phyloP scores from a whole-genome alignment of 2,329 filamentous ascomycete genomes.

The Cryphonectria radicalis region DNA sequence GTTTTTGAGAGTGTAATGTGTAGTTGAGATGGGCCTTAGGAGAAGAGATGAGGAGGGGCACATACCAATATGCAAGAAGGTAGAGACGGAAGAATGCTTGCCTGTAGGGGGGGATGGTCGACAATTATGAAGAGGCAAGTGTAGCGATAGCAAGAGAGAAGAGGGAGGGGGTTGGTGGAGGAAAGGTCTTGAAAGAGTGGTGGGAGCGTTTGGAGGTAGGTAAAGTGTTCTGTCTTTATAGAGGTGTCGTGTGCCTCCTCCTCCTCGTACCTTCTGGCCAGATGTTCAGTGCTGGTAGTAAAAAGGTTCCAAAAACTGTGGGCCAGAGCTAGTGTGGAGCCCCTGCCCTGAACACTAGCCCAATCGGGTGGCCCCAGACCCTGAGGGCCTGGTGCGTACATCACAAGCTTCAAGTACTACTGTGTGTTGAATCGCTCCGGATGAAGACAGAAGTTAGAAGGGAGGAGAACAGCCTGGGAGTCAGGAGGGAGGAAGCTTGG shows the following conservation, averaged over 20 bases:
- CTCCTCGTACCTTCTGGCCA: slow-evolving; percentile 23
- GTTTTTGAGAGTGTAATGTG: not conserved
- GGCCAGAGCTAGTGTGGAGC: slow-evolving; percentile 25
- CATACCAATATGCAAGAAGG: not conserved
- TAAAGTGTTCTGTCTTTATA: slow-evolving; percentile 6
- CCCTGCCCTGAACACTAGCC: slow-evolving; percentile 15
- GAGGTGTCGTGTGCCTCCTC: slow-evolving; percentile 26
- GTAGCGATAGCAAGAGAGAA: not conserved
- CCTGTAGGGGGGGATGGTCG: not conserved
- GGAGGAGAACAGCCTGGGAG: not conserved
- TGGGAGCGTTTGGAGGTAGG: slow-evolving; percentile 8
- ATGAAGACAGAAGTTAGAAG: not conserved
- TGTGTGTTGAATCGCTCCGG: not conserved
- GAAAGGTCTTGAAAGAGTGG: not conserved
- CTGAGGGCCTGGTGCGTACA: not conserved
- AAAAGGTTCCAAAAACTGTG: slow-evolving; percentile 24
- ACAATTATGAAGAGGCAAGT: slow-evolving; percentile 1
- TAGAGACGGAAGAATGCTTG: not conserved
- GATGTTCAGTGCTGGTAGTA: slow-evolving; percentile 19
- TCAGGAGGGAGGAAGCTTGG: not conserved
- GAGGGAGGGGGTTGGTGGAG: not conserved
- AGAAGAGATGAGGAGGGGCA: not conserved
- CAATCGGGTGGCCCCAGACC: slow-evolving; percentile 14
- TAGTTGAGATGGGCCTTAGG: not conserved
- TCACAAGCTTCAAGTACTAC: not conserved